phyloP scores from a whole-genome alignment of 2,329 filamentous ascomycete genomes.

The Alternaria tenuissima region DNA sequence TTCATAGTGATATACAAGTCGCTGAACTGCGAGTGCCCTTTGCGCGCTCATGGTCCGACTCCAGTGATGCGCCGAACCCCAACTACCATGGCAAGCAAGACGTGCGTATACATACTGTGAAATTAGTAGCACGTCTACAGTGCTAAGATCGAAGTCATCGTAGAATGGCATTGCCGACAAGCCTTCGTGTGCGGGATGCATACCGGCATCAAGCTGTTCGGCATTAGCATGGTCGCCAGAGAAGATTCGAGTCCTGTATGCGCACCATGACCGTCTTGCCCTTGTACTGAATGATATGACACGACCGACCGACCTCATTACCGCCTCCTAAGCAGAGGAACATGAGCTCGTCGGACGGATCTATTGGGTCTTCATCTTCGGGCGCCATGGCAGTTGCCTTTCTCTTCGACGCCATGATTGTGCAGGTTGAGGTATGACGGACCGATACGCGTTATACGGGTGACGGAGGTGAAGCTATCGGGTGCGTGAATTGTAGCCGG shows the following conservation, averaged over 20 bases:
- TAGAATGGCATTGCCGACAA: slow-evolving; percentile 95
- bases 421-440: neutral
- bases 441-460: neutral
- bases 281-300: slow-evolving; percentile 98
- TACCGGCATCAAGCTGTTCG: slow-evolving; percentile 87
- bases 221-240: slow-evolving; percentile 30
- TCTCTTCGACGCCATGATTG: slow-evolving; percentile 86
- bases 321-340: slow-evolving; percentile 94
- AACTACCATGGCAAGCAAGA: slow-evolving; percentile 27
- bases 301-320: slow-evolving; percentile 96
- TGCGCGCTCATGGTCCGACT: slow-evolving; percentile 36
- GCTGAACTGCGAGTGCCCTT: slow-evolving; percentile 29
- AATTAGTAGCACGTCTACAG: slow-evolving; percentile 94
- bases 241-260: slow-evolving; percentile 12
- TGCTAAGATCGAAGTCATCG: slow-evolving; percentile 97
- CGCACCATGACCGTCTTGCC: slow-evolving; percentile 98
- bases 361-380: slow-evolving; percentile 81
- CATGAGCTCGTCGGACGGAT: slow-evolving; percentile 91
- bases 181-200: slow-evolving; percentile 95
- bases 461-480: slow-evolving; percentile 4
- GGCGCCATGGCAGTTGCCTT: slow-evolving; percentile 84
- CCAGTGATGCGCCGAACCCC: slow-evolving; percentile 43
- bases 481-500: slow-evolving; percentile 1
- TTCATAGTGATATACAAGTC: slow-evolving; percentile 52
- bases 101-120: slow-evolving; percentile 84